These are phyloP conservation scores for Scenedesmus sp. DNA, from an alignment of 163 green algal species.

Conservation along the genomic window DNA sequence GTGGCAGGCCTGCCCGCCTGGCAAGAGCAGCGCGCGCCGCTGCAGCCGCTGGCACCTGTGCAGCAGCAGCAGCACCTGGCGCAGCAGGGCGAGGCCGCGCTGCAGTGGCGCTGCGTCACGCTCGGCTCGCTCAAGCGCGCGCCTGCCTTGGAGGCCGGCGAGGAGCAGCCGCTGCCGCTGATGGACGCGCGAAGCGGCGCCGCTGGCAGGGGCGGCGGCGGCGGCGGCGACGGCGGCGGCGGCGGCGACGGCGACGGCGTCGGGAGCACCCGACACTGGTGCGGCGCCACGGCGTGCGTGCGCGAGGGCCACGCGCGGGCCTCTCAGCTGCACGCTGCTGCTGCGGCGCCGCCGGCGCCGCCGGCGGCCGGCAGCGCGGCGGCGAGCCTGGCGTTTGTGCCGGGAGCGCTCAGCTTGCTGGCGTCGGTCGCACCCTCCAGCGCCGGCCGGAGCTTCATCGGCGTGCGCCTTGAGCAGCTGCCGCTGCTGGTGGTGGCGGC, in stretches of 20 bases:
- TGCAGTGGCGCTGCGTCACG: too few species aligned
- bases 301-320: background rate
- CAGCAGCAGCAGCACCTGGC: too few species aligned
- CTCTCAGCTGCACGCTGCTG: background rate
- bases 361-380: background rate
- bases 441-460: background rate
- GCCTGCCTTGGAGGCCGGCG: background rate
- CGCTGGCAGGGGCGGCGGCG: too few species aligned
- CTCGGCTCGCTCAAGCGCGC: too few species aligned
- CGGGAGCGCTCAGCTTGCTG: background rate
- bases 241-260: too few species aligned
- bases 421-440: background rate
- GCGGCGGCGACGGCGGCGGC: too few species aligned
- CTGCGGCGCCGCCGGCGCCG: background rate
- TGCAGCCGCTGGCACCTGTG: too few species aligned
- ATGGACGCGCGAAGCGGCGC: background rate
- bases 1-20: too few species aligned
- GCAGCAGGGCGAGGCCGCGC: too few species aligned
- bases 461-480: constrained; percentile 17
- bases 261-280: constrained; percentile 1
- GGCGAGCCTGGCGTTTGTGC: background rate
- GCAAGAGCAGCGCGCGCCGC: too few species aligned
- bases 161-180: background rate
- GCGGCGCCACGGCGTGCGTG: background rate
- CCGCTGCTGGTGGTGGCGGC: background rate